Conservation (phyloP, 2,329 filamentous ascomycete species). For the Sphaerulina vaccinii region DNA sequence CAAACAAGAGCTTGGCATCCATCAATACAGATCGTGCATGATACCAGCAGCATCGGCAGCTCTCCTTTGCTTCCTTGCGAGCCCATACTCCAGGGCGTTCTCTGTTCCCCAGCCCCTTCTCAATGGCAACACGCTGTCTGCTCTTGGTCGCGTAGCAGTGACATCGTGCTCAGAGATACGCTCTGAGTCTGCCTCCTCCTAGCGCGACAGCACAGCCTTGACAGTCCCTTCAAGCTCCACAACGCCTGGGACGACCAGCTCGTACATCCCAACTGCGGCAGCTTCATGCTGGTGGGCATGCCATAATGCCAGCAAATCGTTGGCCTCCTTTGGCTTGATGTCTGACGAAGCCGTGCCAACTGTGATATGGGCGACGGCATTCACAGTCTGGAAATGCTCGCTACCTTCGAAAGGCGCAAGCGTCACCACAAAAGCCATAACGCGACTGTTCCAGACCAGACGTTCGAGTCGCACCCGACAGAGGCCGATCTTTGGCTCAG, state of each 20-base stretch:
- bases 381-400: slow-evolving; percentile 62
- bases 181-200: too few species aligned
- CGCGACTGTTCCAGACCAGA: slow-evolving; percentile 76
- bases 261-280: slow-evolving; percentile 54
- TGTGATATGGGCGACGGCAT: slow-evolving; percentile 81
- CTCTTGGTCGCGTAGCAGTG: too few species aligned
- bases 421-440: slow-evolving; percentile 90
- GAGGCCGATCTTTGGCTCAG: slow-evolving; percentile 58
- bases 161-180: too few species aligned
- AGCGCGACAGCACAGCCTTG: slow-evolving; percentile 47
- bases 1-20: too few species aligned
- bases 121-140: too few species aligned
- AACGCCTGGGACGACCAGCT: slow-evolving; percentile 54
- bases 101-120: too few species aligned
- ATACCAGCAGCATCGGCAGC: too few species aligned
- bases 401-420: slow-evolving; percentile 49
- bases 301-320: slow-evolving; percentile 77
- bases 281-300: slow-evolving; percentile 66
- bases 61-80: too few species aligned
- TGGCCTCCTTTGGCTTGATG: slow-evolving; percentile 94
- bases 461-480: slow-evolving; percentile 63
- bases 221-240: slow-evolving; percentile 58
- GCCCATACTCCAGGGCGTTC: too few species aligned
- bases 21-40: too few species aligned
- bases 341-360: slow-evolving; percentile 72